Evolutionary conservation across 306 rosid genomes (phyloP).

Genomic region (Cicer chorassanicum): DNA sequence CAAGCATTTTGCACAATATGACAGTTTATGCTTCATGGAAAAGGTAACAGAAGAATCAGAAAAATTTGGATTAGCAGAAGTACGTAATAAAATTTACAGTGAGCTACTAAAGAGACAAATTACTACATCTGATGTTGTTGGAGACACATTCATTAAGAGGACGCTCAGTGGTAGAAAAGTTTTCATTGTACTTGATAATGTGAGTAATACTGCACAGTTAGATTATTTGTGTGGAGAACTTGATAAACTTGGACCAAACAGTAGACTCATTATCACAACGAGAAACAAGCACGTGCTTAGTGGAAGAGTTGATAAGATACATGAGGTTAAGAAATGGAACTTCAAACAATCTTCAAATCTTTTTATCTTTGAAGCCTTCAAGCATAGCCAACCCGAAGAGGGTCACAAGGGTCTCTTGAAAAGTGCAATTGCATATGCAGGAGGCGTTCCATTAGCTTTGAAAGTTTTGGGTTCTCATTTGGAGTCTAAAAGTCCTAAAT

Average conservation of each 20-base stretch:
- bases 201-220: neutral
- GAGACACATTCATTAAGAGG: neutral
- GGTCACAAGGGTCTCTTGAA: neutral
- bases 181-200: constrained; percentile 44
- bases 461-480: constrained; percentile 38
- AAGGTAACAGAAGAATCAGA: constrained; percentile 35
- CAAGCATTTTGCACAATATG: constrained; percentile 36
- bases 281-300: neutral
- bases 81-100: constrained; percentile 16
- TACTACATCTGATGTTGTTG: neutral
- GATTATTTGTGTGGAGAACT: neutral
- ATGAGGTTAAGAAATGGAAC: neutral
- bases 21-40: constrained; percentile 32
- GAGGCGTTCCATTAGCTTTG: constrained; percentile 39
- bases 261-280: constrained; percentile 40
- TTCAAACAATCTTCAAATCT: neutral
- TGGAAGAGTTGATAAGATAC: neutral
- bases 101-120: constrained; percentile 3
- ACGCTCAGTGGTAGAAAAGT: constrained; percentile 15
- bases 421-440: constrained; percentile 20
- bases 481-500: accelerated
- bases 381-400: neutral
- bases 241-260: neutral
- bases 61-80: neutral
- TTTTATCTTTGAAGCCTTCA: constrained; percentile 28